Evolutionary conservation across 306 rosid genomes (phyloP).

Genomic region (Rosa chinensis): DNA sequence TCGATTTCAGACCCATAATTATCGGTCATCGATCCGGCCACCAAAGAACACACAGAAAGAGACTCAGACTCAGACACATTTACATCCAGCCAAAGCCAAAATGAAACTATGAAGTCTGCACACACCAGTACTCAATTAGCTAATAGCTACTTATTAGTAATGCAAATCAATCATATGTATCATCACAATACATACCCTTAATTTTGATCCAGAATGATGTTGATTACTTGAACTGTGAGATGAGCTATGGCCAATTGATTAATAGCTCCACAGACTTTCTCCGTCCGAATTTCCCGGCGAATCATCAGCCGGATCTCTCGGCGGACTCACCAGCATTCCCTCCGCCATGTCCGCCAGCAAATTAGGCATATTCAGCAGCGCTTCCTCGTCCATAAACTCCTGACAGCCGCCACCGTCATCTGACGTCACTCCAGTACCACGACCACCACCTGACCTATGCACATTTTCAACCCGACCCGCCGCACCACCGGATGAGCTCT

Average conservation of each 20-base stretch:
- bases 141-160: background rate
- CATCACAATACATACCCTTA: background rate
- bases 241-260: background rate
- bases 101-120: background rate
- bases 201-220: background rate
- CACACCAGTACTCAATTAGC: background rate
- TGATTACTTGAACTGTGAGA: background rate
- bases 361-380: slow-evolving; percentile 50
- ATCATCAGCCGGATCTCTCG: slow-evolving; percentile 40
- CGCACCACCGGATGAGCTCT: background rate
- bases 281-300: slow-evolving; percentile 38
- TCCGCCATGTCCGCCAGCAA: slow-evolving; percentile 50
- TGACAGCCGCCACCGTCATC: background rate
- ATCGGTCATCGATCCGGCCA: background rate
- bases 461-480: background rate
- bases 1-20: background rate
- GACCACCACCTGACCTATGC: background rate
- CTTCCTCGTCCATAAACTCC: slow-evolving; percentile 50
- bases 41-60: background rate
- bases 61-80: background rate
- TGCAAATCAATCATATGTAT: background rate
- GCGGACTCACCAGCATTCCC: slow-evolving; percentile 59
- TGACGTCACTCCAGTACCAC: background rate
- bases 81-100: background rate
- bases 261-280: slow-evolving; percentile 44